Conservation (phyloP, 164 flowering plant genomes). For the Chloranthus sessilifolius region DNA sequence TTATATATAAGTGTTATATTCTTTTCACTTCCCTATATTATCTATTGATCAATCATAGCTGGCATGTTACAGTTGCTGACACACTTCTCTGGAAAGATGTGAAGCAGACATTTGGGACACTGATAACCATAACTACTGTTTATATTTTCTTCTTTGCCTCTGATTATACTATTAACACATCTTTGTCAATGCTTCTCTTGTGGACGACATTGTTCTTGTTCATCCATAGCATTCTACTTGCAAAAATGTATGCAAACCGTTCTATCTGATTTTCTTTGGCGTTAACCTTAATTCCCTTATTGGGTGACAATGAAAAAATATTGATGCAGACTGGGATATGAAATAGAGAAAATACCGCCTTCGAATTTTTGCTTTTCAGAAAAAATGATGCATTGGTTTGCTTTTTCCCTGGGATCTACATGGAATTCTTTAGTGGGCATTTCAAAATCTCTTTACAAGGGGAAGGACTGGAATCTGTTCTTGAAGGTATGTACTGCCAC, state of each 20-base stretch:
- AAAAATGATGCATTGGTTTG: conserved; percentile 39
- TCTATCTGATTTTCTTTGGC: neutral
- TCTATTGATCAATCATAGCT: conserved; percentile 3
- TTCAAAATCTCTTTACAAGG: conserved; percentile 64
- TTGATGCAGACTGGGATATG: conserved; percentile 65
- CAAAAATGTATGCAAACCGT: conserved; percentile 48
- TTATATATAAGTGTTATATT: conserved; percentile 14
- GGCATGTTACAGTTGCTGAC: conserved; percentile 73
- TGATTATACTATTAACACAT: conserved; percentile 57
- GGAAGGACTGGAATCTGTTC: conserved; percentile 65
- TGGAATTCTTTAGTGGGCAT: conserved; percentile 56
- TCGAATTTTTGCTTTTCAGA: conserved; percentile 64
- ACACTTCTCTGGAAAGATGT: conserved; percentile 85
- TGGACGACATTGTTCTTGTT: conserved; percentile 51
- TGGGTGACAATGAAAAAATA: conserved; percentile 8
- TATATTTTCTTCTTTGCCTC: conserved; percentile 69
- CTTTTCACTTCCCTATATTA: neutral
- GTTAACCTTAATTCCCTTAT: neutral
- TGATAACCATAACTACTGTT: conserved; percentile 46
- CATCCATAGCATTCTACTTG: conserved; percentile 71
- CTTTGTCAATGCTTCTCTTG: conserved; percentile 63
- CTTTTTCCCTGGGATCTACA: conserved; percentile 41
- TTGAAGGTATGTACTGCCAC: conserved; percentile 49
- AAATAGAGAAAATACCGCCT: conserved; percentile 59
- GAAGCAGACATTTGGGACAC: conserved; percentile 45